Conservation (phyloP, 768 basidiomycete genomes). For the Amanita fuliginea region DNA sequence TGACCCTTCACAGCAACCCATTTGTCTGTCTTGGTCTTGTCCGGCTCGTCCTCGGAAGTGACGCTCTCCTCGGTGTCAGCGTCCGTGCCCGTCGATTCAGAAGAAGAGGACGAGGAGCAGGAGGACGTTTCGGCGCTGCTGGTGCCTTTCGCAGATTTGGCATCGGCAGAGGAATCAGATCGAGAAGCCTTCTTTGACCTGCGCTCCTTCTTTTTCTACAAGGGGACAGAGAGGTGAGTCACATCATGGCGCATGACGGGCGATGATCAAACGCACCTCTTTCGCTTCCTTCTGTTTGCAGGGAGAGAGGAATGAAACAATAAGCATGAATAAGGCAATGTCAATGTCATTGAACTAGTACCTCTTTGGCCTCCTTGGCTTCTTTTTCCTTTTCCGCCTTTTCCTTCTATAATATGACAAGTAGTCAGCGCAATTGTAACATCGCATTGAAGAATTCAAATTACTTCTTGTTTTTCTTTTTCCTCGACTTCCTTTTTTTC, state of each 20-base stretch:
- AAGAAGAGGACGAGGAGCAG: constrained; percentile 40
- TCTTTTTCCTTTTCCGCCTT: constrained; percentile 14
- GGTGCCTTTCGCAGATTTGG: constrained; percentile 8
- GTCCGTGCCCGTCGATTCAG: constrained; percentile 53
- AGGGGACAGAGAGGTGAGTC: constrained; percentile 8
- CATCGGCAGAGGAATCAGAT: constrained; percentile 27
- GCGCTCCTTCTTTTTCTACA: constrained; percentile 40
- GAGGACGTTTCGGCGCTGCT: constrained; percentile 12
- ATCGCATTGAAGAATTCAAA: neutral
- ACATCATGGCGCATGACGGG: neutral
- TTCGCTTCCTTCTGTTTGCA: constrained; percentile 46
- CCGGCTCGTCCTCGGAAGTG: constrained; percentile 62
- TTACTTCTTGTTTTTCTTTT: constrained; percentile 41
- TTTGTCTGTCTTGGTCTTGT: constrained; percentile 29
- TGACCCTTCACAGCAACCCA: constrained; percentile 69
- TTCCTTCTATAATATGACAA: constrained; percentile 7
- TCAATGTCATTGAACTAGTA: constrained; percentile 13
- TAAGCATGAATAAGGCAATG: constrained; percentile 8
- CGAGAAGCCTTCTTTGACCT: constrained; percentile 40
- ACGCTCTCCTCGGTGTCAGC: constrained; percentile 70
- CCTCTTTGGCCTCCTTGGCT: constrained; percentile 34
- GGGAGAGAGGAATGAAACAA: constrained; percentile 6
- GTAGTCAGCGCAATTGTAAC: constrained; percentile 5
- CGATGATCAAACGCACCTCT: constrained; percentile 30
- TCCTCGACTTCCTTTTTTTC: constrained; percentile 74